phyloP scores from a whole-genome alignment of 495 filamentous ascomycete genomes.

The Talaromyces borbonicus region DNA sequence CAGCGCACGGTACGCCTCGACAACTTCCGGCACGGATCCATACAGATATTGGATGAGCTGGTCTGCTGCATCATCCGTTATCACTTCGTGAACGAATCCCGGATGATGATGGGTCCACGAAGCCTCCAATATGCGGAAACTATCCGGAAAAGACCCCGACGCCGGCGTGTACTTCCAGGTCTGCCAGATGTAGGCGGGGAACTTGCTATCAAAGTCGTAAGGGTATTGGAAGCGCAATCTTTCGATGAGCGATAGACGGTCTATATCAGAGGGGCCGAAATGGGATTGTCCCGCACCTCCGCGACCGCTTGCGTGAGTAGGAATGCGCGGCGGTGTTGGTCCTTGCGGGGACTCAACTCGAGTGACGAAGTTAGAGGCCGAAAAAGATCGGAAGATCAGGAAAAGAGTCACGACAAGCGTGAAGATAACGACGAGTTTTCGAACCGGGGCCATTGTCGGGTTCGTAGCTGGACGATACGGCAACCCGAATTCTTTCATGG shows the following conservation, averaged over 20 bases:
- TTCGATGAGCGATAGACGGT: slow-evolving; percentile 60
- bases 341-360: slow-evolving; percentile 7
- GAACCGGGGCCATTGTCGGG: slow-evolving; percentile 57
- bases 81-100: slow-evolving; percentile 88
- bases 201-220: slow-evolving; percentile 77
- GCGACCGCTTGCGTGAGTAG: slow-evolving; percentile 19
- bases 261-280: slow-evolving; percentile 40
- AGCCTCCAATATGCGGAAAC: slow-evolving; percentile 72
- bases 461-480: background rate
- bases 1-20: slow-evolving; percentile 83
- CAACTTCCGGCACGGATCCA: slow-evolving; percentile 74
- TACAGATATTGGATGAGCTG: slow-evolving; percentile 81
- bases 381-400: slow-evolving; percentile 58
- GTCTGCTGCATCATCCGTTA: slow-evolving; percentile 78
- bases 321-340: slow-evolving; percentile 28
- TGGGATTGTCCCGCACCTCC: slow-evolving; percentile 16
- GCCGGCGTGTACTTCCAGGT: slow-evolving; percentile 91
- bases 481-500: slow-evolving; percentile 1
- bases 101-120: slow-evolving; percentile 89
- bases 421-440: slow-evolving; percentile 60
- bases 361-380: slow-evolving; percentile 18
- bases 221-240: slow-evolving; percentile 89
- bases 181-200: slow-evolving; percentile 98
- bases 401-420: slow-evolving; percentile 58
- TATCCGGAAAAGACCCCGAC: slow-evolving; percentile 63